These are phyloP conservation scores for Citrus unshiu DNA, from an alignment of 345 rosid genomes.

Conservation along the genomic window DNA sequence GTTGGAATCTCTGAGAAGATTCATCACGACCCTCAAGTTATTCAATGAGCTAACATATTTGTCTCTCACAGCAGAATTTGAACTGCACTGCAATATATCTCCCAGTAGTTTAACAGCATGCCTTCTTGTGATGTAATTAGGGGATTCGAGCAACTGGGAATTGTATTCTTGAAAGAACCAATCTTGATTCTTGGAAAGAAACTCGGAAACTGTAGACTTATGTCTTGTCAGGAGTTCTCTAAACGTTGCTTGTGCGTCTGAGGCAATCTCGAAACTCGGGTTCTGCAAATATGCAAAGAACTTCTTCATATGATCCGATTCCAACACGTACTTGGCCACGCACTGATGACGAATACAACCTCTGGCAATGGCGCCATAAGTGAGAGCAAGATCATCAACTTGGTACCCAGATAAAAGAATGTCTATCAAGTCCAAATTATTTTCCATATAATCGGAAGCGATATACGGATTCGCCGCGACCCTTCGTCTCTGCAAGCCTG, in stretches of 20 bases:
- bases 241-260: background rate
- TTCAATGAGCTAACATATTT: background rate
- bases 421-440: too few relatives aligned
- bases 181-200: background rate
- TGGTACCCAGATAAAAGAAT: too few relatives aligned
- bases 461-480: too few relatives aligned
- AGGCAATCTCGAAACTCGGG: background rate
- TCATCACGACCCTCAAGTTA: background rate
- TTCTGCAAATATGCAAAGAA: background rate
- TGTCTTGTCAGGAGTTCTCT: background rate
- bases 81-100: background rate
- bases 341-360: background rate
- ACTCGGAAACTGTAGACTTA: background rate
- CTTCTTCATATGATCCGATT: background rate
- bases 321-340: background rate
- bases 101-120: background rate
- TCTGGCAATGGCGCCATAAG: too few relatives aligned
- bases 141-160: background rate
- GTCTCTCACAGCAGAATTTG: background rate
- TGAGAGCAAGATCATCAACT: too few relatives aligned
- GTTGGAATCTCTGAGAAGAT: background rate
- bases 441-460: too few relatives aligned
- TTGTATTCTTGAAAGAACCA: background rate
- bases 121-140: background rate
- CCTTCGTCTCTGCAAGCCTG: too few relatives aligned